Evolutionary conservation across 1,284 basidiomycete species (phyloP).

Genomic region (Singerocomus inundabilis): DNA sequence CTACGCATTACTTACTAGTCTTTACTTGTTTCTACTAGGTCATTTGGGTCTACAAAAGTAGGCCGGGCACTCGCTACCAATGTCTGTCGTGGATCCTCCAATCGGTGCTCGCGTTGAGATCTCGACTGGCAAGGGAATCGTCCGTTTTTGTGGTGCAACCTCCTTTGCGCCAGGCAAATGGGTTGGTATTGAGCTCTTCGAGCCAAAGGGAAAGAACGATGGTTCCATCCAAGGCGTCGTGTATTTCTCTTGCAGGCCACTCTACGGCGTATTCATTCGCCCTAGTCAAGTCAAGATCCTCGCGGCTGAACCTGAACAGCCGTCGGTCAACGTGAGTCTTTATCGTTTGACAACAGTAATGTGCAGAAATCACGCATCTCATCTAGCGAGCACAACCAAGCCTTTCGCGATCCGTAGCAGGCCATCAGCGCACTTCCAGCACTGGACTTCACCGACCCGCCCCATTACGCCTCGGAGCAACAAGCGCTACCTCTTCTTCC

Average conservation of each 20-base stretch:
- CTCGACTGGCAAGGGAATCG: slow-evolving; percentile 76
- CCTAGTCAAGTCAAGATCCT: slow-evolving; percentile 80
- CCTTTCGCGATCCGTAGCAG: slow-evolving; percentile 27
- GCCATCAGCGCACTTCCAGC: slow-evolving; percentile 43
- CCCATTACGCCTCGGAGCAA: slow-evolving; percentile 34
- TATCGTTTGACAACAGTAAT: not conserved
- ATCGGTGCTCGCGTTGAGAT: slow-evolving; percentile 73
- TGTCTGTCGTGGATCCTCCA: slow-evolving; percentile 38
- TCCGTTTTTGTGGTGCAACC: slow-evolving; percentile 86
- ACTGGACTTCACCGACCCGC: slow-evolving; percentile 35
- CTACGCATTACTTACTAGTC: not conserved
- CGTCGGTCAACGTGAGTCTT: slow-evolving; percentile 26
- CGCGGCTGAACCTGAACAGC: slow-evolving; percentile 44
- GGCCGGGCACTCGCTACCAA: slow-evolving; percentile 6
- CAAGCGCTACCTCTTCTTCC: slow-evolving; percentile 33
- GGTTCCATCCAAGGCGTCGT: slow-evolving; percentile 80
- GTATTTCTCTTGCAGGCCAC: slow-evolving; percentile 83
- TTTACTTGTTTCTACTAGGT: not conserved
- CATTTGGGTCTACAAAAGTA: not conserved
- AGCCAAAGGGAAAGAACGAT: slow-evolving; percentile 92
- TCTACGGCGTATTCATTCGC: slow-evolving; percentile 89
- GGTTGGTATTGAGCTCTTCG: slow-evolving; percentile 90
- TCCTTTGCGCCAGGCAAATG: slow-evolving; percentile 89
- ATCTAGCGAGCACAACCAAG: slow-evolving; percentile 21
- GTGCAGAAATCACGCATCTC: not conserved